Conservation (phyloP, 78 protist genomes). For the Tieghemostelium lacteum region DNA sequence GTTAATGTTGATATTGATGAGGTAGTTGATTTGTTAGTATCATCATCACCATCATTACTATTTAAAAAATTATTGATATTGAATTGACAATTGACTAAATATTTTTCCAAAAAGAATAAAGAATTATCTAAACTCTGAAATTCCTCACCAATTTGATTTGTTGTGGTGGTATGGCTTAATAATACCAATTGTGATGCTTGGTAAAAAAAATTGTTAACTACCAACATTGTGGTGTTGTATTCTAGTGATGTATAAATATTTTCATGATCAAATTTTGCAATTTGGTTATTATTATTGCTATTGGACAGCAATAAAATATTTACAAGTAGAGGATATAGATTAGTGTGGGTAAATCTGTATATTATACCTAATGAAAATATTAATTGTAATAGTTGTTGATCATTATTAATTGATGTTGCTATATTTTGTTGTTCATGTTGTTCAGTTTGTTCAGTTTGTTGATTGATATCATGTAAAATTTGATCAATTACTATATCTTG, state of each 20-base stretch:
- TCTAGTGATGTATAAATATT: neutral
- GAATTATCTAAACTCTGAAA: neutral
- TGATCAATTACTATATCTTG: neutral
- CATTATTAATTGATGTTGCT: neutral
- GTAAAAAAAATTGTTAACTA: neutral
- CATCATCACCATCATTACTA: too few species aligned
- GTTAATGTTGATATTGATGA: too few species aligned
- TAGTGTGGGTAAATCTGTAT: constrained; percentile 5
- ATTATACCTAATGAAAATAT: constrained; percentile 30
- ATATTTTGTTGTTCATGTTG: neutral
- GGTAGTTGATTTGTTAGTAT: too few species aligned
- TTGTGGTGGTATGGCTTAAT: too few species aligned
- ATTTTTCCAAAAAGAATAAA: neutral
- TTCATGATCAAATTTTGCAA: neutral
- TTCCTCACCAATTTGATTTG: neutral
- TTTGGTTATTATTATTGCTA: neutral
- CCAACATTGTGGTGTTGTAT: neutral
- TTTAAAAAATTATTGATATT: neutral
- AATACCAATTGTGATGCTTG: constrained; percentile 1
- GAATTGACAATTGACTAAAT: neutral
- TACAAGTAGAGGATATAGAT: constrained; percentile 1
- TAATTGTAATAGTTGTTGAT: constrained; percentile 62
- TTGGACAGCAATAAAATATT: constrained; percentile 15
- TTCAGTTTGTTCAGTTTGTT: neutral
- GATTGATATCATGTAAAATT: neutral